Evolutionary conservation across 179 eudicot genomes (phyloP).

Genomic region (Beta lomatogona): DNA sequence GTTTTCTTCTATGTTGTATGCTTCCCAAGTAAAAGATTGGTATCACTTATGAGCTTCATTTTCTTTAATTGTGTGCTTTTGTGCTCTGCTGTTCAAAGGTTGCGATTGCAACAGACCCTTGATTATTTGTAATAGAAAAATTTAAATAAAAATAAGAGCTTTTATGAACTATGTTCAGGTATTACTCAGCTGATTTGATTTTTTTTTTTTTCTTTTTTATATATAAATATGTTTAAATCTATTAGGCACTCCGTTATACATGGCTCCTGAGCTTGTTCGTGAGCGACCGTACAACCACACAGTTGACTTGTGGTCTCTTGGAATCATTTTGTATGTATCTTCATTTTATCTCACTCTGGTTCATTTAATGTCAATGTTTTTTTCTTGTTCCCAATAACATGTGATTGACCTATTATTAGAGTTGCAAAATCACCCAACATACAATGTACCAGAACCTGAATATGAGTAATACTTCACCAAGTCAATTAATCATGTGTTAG

Average conservation of each 20-base stretch:
- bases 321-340: conserved; percentile 81
- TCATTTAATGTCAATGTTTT: background rate
- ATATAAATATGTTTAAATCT: background rate
- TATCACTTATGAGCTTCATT: background rate
- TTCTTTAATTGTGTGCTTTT: background rate
- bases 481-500: background rate
- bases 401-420: background rate
- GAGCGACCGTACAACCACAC: conserved; percentile 99
- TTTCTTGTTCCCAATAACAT: background rate
- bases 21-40: background rate
- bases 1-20: background rate
- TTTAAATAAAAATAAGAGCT: background rate
- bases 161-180: background rate
- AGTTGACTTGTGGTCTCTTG: conserved; percentile 96
- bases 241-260: conserved; percentile 91
- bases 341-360: conserved; percentile 4
- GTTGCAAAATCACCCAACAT: background rate
- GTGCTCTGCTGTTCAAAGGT: background rate
- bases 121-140: too few species aligned
- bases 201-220: background rate
- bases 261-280: conserved; percentile 97
- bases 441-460: background rate
- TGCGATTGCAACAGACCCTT: too few species aligned
- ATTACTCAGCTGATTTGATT: background rate
- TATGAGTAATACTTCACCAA: background rate